phyloP scores from a whole-genome alignment of 768 basidiomycete species.

The button mushroom (Agaricus bisporus) region DNA sequence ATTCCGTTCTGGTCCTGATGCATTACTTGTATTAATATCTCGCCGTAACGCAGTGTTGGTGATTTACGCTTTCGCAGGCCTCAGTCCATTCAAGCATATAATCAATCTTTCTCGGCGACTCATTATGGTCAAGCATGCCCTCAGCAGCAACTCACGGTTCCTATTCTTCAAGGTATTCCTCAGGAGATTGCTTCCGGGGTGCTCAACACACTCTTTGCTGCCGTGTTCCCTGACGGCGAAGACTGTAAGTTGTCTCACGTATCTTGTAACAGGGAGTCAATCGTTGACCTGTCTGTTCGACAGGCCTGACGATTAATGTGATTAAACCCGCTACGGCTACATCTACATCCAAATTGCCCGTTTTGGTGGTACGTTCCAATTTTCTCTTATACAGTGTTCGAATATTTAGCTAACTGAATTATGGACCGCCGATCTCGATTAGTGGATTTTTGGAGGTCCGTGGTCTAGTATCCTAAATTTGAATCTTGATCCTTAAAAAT shows the following conservation, averaged over 20 bases:
- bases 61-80: constrained; percentile 36
- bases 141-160: constrained; percentile 34
- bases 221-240: constrained; percentile 29
- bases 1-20: not conserved
- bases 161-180: constrained; percentile 27
- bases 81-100: constrained; percentile 28
- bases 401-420: not conserved
- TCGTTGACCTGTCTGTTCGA: not conserved
- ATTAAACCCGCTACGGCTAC: constrained; percentile 36
- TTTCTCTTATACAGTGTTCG: not conserved
- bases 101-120: constrained; percentile 28
- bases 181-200: constrained; percentile 28
- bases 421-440: not conserved
- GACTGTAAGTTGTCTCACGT: constrained; percentile 33
- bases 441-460: constrained; percentile 49
- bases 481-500: not conserved
- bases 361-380: constrained; percentile 38
- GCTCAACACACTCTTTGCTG: constrained; percentile 22
- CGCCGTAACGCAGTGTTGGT: constrained; percentile 20
- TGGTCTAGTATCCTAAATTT: constrained; percentile 1
- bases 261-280: not conserved
- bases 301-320: constrained; percentile 50
- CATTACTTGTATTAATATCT: not conserved
- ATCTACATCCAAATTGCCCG: constrained; percentile 39
- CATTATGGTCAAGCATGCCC: constrained; percentile 39